Evolutionary conservation across 2,329 filamentous ascomycete genomes (phyloP), one percentile per base, ranked within the genome.

Genomic region (Pestalotiopsis sp.): DNA sequence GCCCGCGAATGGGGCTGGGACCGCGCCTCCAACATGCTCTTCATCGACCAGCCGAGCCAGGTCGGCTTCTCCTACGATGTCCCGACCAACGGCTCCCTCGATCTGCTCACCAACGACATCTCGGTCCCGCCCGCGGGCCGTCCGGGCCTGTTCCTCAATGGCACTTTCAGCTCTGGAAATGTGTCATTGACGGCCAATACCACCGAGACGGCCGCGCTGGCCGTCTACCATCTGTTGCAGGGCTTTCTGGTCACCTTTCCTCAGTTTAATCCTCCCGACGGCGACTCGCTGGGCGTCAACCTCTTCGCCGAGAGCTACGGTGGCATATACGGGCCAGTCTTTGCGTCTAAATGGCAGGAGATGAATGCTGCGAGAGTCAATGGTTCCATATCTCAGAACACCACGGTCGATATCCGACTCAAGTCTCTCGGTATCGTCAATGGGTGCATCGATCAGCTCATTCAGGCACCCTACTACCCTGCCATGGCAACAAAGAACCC

Each of bases 281-380:
- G 70, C 45, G 66, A 68, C 2, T 80, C 84, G 0, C 74, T 89
- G 20, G 87, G 87, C 4, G 84, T 93, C 66, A 90, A 90, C 73
- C 80, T 93, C 4, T 92, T 92, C 70, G 86, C 90, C 0, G 90
- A 93, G 77, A 91, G 89, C 78, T 91, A 93, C 76, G 88, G 90
- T 41, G 92, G 92, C 13, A 87, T 89, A 68, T 94, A 93, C 73
- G 92, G 89, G 0, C 90, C 90, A 2, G 82, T 87, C 1, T 91
- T 93, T 73, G 89, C 89, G 12, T 82, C 83, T 23, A 78, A 83
- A 25, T 87, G 85, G 80, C 84, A 91, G 73, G 77, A 87, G 68
- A 90, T 93, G 78, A 94, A 93, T 72, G 76, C 81, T 20, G 82
- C 82, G 66, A 85, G 87, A 14, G 75, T 78, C n/a, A 86, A 83